Evolutionary conservation across 23 red algal genomes (phyloP).

Genomic region (Gracilariopsis chorda): DNA sequence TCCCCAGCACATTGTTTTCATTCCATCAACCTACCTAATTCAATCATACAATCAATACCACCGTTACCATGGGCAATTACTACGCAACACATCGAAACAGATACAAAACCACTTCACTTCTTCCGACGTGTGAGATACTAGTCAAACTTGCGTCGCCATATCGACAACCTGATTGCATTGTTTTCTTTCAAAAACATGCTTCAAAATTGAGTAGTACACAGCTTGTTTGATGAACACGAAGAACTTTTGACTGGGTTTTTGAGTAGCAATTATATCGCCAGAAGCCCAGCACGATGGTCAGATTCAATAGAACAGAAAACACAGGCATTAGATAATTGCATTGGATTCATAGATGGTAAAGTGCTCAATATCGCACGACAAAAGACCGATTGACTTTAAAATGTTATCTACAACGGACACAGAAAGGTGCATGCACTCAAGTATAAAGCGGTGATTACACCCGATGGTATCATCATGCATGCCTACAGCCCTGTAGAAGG

Average conservation of each 20-base stretch:
- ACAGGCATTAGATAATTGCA: background rate
- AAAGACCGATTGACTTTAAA: background rate
- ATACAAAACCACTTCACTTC: too few relatives aligned
- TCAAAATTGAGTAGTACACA: too few relatives aligned
- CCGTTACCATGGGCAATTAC: too few relatives aligned
- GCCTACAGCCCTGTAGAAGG: background rate
- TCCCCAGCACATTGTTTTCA: too few relatives aligned
- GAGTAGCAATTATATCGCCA: background rate
- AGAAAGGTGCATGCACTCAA: background rate
- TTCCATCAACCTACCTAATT: too few relatives aligned
- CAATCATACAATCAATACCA: too few relatives aligned
- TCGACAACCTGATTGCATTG: too few relatives aligned
- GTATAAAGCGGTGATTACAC: conserved; percentile 5
- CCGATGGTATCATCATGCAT: conserved; percentile 8
- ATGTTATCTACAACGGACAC: conserved; percentile 26
- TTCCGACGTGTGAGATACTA: too few relatives aligned
- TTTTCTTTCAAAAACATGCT: too few relatives aligned
- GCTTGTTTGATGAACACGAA: background rate
- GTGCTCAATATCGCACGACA: background rate
- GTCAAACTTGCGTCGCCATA: too few relatives aligned
- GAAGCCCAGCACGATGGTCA: background rate
- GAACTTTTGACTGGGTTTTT: background rate
- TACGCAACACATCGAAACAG: too few relatives aligned
- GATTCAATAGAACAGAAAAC: background rate
- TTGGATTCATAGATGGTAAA: conserved; percentile 1